These are phyloP conservation scores for Albugo laibachii DNA, from an alignment of 352 stramenopile species.

Conservation along the genomic window DNA sequence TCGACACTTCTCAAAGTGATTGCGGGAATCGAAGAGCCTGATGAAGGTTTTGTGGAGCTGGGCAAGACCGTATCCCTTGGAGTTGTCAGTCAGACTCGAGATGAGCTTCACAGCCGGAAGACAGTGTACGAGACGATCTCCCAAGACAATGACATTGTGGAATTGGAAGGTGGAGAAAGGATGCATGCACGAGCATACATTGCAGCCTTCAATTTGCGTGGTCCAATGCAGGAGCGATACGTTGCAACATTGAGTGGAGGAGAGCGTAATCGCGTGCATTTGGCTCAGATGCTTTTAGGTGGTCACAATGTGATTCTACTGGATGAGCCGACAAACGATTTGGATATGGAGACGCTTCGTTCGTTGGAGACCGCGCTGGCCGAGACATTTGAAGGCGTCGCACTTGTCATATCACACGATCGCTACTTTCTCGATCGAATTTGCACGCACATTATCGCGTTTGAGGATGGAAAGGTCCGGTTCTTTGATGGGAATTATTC, in stretches of 20 bases:
- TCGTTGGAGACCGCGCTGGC: slow-evolving; percentile 76
- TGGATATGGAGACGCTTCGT: slow-evolving; percentile 69
- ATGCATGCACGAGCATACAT: slow-evolving; percentile 77
- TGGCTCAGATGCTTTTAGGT: slow-evolving; percentile 70
- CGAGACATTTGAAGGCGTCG: slow-evolving; percentile 75
- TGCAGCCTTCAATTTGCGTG: slow-evolving; percentile 69
- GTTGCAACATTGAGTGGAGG: slow-evolving; percentile 53
- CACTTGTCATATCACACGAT: slow-evolving; percentile 92
- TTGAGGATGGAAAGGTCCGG: slow-evolving; percentile 42
- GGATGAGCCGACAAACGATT: slow-evolving; percentile 76
- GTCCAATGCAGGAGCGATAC: slow-evolving; percentile 70
- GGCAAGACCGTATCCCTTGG: slow-evolving; percentile 63
- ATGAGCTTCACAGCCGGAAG: slow-evolving; percentile 35
- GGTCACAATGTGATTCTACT: slow-evolving; percentile 78
- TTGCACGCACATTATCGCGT: slow-evolving; percentile 74
- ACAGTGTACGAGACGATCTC: slow-evolving; percentile 77
- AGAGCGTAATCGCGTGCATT: slow-evolving; percentile 68
- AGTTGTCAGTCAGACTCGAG: slow-evolving; percentile 59
- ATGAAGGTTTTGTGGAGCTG: slow-evolving; percentile 52
- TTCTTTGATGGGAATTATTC: slow-evolving; percentile 81
- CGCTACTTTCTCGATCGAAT: slow-evolving; percentile 91
- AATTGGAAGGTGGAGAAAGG: slow-evolving; percentile 32
- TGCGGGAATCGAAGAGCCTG: slow-evolving; percentile 75
- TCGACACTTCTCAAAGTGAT: slow-evolving; percentile 94
- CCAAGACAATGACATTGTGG: slow-evolving; percentile 67